Percentiles rank a stretch among this genome's conserved stretches.
phyloP scores from a whole-genome alignment of 1,139 yeast species.

The Suhomyces coccinellae region DNA sequence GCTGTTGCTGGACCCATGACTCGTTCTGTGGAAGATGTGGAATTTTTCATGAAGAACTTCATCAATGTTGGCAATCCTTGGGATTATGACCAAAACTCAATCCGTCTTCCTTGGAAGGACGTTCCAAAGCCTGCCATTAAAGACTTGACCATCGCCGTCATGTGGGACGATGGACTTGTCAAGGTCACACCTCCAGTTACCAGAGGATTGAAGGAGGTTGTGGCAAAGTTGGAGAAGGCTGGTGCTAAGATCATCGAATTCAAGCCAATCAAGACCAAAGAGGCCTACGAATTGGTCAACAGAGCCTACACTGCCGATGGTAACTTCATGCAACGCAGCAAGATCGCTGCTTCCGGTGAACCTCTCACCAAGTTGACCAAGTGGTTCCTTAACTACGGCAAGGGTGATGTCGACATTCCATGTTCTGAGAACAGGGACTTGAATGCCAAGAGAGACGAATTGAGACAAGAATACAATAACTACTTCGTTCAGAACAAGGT shows the following conservation, averaged over 20 bases:
- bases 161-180: slow-evolving; percentile 43
- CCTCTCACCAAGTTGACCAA: slow-evolving; percentile 61
- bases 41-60: slow-evolving; percentile 57
- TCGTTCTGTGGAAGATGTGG: slow-evolving; percentile 61
- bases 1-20: slow-evolving; percentile 67
- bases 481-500: slow-evolving; percentile 55
- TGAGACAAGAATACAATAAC: slow-evolving; percentile 56
- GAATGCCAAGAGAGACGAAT: slow-evolving; percentile 50
- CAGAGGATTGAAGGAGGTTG: slow-evolving; percentile 24
- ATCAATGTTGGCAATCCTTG: slow-evolving; percentile 69
- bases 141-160: slow-evolving; percentile 36
- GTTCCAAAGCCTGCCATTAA: slow-evolving; percentile 36
- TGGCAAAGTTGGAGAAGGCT: slow-evolving; percentile 19
- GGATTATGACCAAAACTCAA: slow-evolving; percentile 56
- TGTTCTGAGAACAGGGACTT: slow-evolving; percentile 51
- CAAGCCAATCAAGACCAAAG: slow-evolving; percentile 51
- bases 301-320: slow-evolving; percentile 61
- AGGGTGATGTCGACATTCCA: slow-evolving; percentile 45
- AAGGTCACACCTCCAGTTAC: slow-evolving; percentile 57
- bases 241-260: slow-evolving; percentile 33
- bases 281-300: slow-evolving; percentile 53
- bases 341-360: slow-evolving; percentile 63
- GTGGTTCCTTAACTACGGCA: slow-evolving; percentile 59
- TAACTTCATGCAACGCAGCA: slow-evolving; percentile 51
- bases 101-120: slow-evolving; percentile 64